These are phyloP conservation scores for Thalia dealbata DNA, from an alignment of 176 grass and related monocot genomes.

Conservation along the genomic window DNA sequence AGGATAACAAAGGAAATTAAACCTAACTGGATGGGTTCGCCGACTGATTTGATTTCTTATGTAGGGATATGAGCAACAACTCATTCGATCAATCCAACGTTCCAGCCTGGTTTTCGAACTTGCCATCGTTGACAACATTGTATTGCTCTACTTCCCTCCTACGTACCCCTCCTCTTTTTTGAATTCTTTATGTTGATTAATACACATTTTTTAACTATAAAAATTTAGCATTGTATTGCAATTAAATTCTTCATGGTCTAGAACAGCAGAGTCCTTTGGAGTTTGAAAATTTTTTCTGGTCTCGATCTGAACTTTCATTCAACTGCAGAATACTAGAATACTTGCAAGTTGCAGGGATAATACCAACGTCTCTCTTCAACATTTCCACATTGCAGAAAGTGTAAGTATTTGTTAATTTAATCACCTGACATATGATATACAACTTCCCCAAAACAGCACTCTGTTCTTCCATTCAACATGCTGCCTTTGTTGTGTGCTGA, in stretches of 20 bases:
- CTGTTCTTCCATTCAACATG: too few species aligned
- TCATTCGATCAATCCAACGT: conserved; percentile 40
- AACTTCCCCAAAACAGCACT: neutral
- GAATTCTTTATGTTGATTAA: neutral
- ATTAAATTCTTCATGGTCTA: too few species aligned
- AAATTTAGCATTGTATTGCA: too few species aligned
- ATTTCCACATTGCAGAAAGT: neutral
- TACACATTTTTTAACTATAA: too few species aligned
- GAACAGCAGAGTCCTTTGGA: too few species aligned
- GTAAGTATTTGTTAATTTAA: neutral
- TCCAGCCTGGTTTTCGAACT: conserved; percentile 54
- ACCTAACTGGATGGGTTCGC: too few species aligned
- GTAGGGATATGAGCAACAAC: conserved; percentile 86
- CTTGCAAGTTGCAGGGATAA: neutral
- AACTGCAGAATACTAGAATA: neutral
- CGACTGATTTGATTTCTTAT: neutral
- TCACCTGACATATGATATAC: neutral
- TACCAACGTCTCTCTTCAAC: conserved; percentile 8
- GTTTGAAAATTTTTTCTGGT: neutral
- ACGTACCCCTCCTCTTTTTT: neutral
- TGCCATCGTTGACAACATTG: conserved; percentile 29
- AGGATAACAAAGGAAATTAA: too few species aligned
- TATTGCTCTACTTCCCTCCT: conserved; percentile 11
- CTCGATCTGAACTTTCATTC: neutral
- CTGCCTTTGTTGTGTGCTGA: neutral